Conservation (phyloP, 331 rosid species). For the Saraca asoca region DNA sequence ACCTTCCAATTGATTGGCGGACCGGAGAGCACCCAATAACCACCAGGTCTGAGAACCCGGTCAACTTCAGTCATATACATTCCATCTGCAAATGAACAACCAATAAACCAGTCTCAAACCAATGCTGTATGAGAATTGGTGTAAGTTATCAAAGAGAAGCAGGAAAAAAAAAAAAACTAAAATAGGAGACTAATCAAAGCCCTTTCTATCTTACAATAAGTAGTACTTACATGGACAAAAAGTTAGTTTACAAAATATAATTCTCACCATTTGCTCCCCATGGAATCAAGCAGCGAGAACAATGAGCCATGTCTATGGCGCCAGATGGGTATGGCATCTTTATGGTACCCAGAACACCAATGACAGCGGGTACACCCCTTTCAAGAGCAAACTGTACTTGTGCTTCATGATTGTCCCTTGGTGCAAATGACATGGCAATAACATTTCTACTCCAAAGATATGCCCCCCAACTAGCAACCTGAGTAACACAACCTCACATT, state of each 20-base stretch:
- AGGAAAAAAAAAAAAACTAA: not conserved
- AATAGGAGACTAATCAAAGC: not conserved
- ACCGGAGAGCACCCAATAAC: conserved; percentile 96
- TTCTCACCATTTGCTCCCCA: conserved; percentile 89
- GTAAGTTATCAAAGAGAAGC: conserved; percentile 30
- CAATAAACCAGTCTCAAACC: conserved; percentile 29
- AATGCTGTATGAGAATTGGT: conserved; percentile 7
- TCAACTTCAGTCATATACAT: conserved; percentile 88
- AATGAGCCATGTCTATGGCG: conserved; percentile 98
- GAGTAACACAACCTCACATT: conserved; percentile 28
- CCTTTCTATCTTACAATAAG: conserved; percentile 27
- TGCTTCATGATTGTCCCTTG: conserved; percentile 95
- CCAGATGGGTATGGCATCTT: conserved; percentile 87
- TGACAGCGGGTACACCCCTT: conserved; percentile 91
- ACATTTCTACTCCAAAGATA: conserved; percentile 89
- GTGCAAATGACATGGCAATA: conserved; percentile 93
- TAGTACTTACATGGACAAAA: conserved; percentile 11
- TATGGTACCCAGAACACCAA: conserved; percentile 88
- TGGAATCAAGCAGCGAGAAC: conserved; percentile 96
- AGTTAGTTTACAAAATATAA: not conserved
- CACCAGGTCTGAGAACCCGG: conserved; percentile 97
- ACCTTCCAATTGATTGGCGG: conserved; percentile 95
- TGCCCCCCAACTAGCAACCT: conserved; percentile 99
- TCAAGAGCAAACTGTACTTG: conserved; percentile 98
- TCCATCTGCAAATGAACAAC: conserved; percentile 60